Evolutionary conservation across 1,139 yeast genomes (phyloP), one percentile per base, ranked within the genome.

Genomic region (Sugiyamaella neomexicana): DNA sequence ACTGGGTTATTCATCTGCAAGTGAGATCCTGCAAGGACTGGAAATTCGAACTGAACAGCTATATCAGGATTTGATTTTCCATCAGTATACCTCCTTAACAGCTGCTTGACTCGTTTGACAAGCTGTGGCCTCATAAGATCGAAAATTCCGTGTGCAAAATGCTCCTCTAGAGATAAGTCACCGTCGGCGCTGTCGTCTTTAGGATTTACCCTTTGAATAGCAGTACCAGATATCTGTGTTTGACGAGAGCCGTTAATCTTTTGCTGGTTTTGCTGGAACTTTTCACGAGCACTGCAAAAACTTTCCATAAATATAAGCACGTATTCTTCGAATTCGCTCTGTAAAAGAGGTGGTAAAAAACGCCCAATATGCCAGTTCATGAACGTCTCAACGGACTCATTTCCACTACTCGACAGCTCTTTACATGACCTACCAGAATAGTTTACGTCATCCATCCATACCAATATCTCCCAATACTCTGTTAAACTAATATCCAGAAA

Each of bases 391-490:
- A 77, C 77, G 63, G 85, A 89, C 16, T 72, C 72, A 6, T 83
- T 89, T 9, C 76, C 79, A 12, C 52, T 34, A 5, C 43, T 47
- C 8, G 51, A 39, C 31, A 68, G 60, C 42, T 63, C 66, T 15
- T 75, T 71, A 67, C 96, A 86, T 25, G 84, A 83, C 55, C 90
- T 77, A 4, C 99, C 99, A 43, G 96, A 89, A 69, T 77, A 90
- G 65, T 95, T 95, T 63, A 80, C 83, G 62, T 86, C 85, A 68
- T 95, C 97, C 96, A 91, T 89, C 98, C 99, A 95, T 2, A 93
- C 74, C 58, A 95, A 74, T 15, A 87, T 67, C 68, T 93, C 97
- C 99, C 99, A 93, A 66, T 89, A 91, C 62, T 83, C 83, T 13
- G 78, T 79, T 47, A 93, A 85, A 31, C 75, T 74, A 62, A 95